phyloP scores from a whole-genome alignment of 1,284 basidiomycete species.

The Naganishia sp. region DNA sequence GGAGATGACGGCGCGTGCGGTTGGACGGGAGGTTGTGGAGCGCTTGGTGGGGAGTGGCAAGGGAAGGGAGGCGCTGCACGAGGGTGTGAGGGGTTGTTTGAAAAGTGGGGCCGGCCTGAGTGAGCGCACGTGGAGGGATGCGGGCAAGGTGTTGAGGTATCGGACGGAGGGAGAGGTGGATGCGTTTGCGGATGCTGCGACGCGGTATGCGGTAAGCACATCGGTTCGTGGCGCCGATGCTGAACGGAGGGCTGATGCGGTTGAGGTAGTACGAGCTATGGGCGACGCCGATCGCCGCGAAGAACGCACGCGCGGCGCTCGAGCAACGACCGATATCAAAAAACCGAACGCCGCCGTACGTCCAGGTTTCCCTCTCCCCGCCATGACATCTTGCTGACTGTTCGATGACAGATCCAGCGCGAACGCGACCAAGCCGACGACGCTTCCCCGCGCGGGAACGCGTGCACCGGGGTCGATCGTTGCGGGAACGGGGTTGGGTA shows the following conservation, averaged over 20 bases:
- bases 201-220: slow-evolving; percentile 51
- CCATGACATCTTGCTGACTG: neutral
- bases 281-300: slow-evolving; percentile 20
- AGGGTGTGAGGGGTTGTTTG: slow-evolving; percentile 49
- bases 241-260: too few species aligned
- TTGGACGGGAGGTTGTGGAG: slow-evolving; percentile 66
- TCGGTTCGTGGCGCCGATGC: neutral
- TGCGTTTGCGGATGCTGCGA: slow-evolving; percentile 50
- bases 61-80: slow-evolving; percentile 15
- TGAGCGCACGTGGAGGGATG: slow-evolving; percentile 46
- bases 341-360: slow-evolving; percentile 22
- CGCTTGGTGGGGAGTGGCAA: slow-evolving; percentile 7
- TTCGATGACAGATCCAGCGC: neutral
- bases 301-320: slow-evolving; percentile 15
- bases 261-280: slow-evolving; percentile 10
- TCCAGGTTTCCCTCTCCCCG: neutral
- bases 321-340: neutral
- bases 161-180: slow-evolving; percentile 45
- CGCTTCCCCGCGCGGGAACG: slow-evolving; percentile 5
- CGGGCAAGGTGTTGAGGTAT: slow-evolving; percentile 53
- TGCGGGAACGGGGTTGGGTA: slow-evolving; percentile 11
- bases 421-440: slow-evolving; percentile 24
- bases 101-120: slow-evolving; percentile 41
- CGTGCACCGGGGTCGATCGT: slow-evolving; percentile 17
- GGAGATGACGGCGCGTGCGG: slow-evolving; percentile 78